phyloP scores from a whole-genome alignment of 176 grass and related monocot genomes.

The Thalia dealbata region DNA sequence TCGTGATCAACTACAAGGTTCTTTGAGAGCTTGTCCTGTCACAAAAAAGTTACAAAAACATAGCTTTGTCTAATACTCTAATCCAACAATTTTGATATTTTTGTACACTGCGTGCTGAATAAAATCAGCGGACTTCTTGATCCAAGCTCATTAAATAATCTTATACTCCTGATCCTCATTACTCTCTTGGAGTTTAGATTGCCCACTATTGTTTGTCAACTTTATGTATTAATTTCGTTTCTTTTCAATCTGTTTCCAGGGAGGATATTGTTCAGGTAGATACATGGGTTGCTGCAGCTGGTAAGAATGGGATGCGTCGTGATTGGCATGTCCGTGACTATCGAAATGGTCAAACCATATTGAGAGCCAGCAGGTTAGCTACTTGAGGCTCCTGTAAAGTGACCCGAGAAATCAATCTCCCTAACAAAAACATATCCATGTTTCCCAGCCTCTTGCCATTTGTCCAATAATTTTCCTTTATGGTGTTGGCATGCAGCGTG shows the following conservation, averaged over 20 bases:
- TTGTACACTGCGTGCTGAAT: too few relatives aligned
- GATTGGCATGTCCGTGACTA: slow-evolving; percentile 91
- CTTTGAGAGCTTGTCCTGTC: too few relatives aligned
- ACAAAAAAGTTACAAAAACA: too few relatives aligned
- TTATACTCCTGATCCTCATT: too few relatives aligned
- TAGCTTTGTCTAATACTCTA: too few relatives aligned
- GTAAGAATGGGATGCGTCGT: slow-evolving; percentile 94
- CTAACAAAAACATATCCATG: not conserved
- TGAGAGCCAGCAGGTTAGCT: slow-evolving; percentile 69
- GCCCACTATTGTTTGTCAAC: too few relatives aligned
- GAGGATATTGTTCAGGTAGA: slow-evolving; percentile 79
- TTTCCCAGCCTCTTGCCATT: not conserved
- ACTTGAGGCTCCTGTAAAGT: not conserved
- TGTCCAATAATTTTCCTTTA: slow-evolving; percentile 17
- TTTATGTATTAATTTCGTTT: not conserved
- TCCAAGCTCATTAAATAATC: too few relatives aligned
- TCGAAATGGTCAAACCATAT: slow-evolving; percentile 50
- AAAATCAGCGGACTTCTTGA: too few relatives aligned
- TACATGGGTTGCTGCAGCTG: slow-evolving; percentile 74
- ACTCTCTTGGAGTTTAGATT: too few relatives aligned
- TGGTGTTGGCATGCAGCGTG: slow-evolving; percentile 35
- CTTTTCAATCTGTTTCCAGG: slow-evolving; percentile 46
- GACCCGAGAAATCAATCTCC: not conserved
- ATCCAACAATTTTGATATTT: too few relatives aligned
- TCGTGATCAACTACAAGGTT: too few relatives aligned